Evolutionary conservation across 768 basidiomycete genomes (phyloP), one percentile per base, ranked within the genome.

Genomic region (Boletus pseudo-olivaceus): DNA sequence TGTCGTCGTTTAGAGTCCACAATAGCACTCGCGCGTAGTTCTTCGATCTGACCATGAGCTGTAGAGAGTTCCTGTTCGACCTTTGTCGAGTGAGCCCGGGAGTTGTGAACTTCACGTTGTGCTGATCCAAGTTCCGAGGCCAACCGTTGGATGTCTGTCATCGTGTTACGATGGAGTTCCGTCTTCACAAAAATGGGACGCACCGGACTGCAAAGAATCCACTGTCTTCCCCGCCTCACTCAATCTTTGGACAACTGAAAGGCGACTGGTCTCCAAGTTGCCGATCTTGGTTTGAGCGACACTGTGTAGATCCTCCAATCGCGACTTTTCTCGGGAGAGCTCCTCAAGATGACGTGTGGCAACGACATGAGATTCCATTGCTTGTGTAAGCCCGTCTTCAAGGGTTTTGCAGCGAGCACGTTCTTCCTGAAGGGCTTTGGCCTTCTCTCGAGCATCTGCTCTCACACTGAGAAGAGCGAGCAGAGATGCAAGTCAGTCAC

Each of bases 111-210:
- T 29, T 62, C 58, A 15, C 51, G 66, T 26, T 51, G 61, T 15
- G 52, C 51, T 12, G 34, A 53, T 39, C 34, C 44, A 45, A 70
- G 49, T 34, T 68, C 66, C 12, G 41, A 59, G 15, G 59, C 17
- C 49, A 63, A 50, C 8, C 53, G 56, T 27, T 62, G 54, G n/a
- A 60, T 37, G 20, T 66, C 67, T 68, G 41, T 34, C 51, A 9
- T 46, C 15, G 27, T 33, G 48, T 60, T 50, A 64, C 19, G 50
- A 77, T 72, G 10, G 57, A 54, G 47, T 68, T 63, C 30, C 71
- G 62, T 47, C 66, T 64, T 58, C 1, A 17, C 48, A 33, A 34
- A 15, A 52, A 73, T 27, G 33, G 9, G 34, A 58, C 67, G 7
- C 48, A 69, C 70, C 56, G 4, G 53, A 62, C 32, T 58, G 64